Conservation (phyloP, 306 rosid species). For the Trifolium dubium region DNA sequence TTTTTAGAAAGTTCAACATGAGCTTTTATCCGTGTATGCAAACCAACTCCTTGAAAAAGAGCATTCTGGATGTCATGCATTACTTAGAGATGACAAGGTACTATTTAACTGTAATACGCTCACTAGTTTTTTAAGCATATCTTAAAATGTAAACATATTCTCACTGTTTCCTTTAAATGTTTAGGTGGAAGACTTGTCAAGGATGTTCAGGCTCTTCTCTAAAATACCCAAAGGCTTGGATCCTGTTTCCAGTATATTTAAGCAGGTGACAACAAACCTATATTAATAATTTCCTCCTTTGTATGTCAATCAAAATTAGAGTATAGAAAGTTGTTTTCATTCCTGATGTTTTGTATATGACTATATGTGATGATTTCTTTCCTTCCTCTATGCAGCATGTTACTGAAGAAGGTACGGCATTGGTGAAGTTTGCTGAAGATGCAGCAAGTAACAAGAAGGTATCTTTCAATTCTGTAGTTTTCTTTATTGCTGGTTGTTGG, state of each 20-base stretch:
- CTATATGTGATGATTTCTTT: slow-evolving; percentile 23
- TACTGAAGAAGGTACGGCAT: slow-evolving; percentile 83
- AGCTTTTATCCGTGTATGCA: slow-evolving; percentile 63
- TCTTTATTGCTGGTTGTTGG: slow-evolving; percentile 24
- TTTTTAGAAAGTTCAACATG: slow-evolving; percentile 82
- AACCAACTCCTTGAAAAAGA: slow-evolving; percentile 89
- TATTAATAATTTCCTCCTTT: slow-evolving; percentile 20
- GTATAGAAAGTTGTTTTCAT: slow-evolving; percentile 5
- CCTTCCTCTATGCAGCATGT: slow-evolving; percentile 69
- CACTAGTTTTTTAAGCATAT: not conserved
- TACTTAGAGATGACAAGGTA: slow-evolving; percentile 92
- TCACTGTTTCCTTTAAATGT: slow-evolving; percentile 34
- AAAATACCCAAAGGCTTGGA: slow-evolving; percentile 88
- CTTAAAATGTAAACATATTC: slow-evolving; percentile 8
- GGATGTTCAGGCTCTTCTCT: slow-evolving; percentile 95
- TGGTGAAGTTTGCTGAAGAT: slow-evolving; percentile 94
- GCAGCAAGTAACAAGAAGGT: slow-evolving; percentile 94
- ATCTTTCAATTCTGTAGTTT: slow-evolving; percentile 29
- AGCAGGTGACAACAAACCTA: slow-evolving; percentile 57
- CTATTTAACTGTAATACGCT: slow-evolving; percentile 5
- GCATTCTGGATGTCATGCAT: slow-evolving; percentile 91
- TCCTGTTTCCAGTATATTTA: slow-evolving; percentile 84
- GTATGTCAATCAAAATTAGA: not conserved
- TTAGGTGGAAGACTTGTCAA: slow-evolving; percentile 86
- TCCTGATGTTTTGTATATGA: slow-evolving; percentile 24